phyloP scores from a whole-genome alignment of 345 rosid genomes.

The Heritiera fomes region DNA sequence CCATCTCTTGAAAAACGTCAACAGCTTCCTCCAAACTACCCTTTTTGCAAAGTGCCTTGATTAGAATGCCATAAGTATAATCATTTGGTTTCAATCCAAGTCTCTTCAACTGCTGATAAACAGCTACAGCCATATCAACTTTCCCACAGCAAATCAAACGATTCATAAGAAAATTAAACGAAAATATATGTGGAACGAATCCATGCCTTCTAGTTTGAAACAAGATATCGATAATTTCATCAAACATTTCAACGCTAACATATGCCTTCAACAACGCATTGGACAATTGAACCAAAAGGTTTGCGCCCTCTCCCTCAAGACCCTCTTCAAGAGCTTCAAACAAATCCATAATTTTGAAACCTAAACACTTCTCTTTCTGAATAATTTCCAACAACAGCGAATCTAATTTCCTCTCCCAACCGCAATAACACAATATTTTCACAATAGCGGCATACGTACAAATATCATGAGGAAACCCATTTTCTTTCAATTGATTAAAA shows the following conservation, averaged over 20 bases:
- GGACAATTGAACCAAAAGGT: constrained; percentile 33
- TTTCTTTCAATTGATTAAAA: constrained; percentile 38
- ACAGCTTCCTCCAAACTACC: constrained; percentile 52
- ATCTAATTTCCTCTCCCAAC: constrained; percentile 46
- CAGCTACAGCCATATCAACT: constrained; percentile 45
- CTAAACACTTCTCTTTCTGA: constrained; percentile 31
- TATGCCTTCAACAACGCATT: constrained; percentile 60
- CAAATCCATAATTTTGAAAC: constrained; percentile 42
- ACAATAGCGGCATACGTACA: constrained; percentile 49
- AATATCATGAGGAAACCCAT: constrained; percentile 42
- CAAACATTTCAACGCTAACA: constrained; percentile 49
- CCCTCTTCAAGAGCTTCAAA: constrained; percentile 38
- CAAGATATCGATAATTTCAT: constrained; percentile 51
- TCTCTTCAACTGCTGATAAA: constrained; percentile 48
- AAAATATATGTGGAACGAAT: constrained; percentile 35
- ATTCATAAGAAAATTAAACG: constrained; percentile 36
- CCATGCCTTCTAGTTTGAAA: constrained; percentile 39
- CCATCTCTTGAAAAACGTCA: constrained; percentile 47
- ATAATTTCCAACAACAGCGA: constrained; percentile 47
- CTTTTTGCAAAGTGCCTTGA: constrained; percentile 63
- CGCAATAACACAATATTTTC: constrained; percentile 40
- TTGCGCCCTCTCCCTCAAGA: constrained; percentile 24
- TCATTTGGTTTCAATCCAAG: constrained; percentile 50
- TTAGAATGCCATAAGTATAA: constrained; percentile 53
- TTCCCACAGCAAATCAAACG: constrained; percentile 44